Conservation (phyloP, 768 basidiomycete species). For the Leccinum longicurvipes region DNA sequence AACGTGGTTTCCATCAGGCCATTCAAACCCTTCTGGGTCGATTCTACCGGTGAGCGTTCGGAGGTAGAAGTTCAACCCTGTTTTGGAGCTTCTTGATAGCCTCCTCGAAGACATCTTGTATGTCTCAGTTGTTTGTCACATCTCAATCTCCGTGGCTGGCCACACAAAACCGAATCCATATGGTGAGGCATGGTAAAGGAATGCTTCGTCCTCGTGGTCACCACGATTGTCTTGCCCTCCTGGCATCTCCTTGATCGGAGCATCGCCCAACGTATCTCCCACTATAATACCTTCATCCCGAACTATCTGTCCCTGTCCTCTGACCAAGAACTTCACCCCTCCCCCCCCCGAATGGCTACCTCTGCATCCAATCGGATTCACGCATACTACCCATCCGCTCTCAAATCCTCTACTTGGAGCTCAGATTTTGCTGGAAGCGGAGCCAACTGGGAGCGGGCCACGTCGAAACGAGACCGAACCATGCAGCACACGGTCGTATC, state of each 20-base stretch:
- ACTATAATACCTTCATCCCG: neutral
- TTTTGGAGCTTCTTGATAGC: neutral
- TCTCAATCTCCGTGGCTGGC: neutral
- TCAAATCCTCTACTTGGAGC: neutral
- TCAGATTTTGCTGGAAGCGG: neutral
- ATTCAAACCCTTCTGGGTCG: neutral
- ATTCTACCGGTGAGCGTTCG: neutral
- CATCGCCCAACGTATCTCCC: neutral
- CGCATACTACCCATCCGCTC: neutral
- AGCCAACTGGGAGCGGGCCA: neutral
- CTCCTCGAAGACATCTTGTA: neutral
- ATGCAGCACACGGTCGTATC: neutral
- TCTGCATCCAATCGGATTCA: neutral
- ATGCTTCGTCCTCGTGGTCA: neutral
- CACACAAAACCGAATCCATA: neutral
- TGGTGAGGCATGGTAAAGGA: neutral
- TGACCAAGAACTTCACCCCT: neutral
- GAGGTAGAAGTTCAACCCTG: neutral
- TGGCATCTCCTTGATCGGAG: neutral
- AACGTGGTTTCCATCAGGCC: neutral
- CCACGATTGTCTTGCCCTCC: neutral
- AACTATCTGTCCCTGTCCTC: neutral
- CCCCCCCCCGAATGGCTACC: neutral
- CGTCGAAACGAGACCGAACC: neutral
- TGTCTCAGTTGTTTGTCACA: neutral